These are phyloP conservation scores for Hypoxylon lienhwacheense DNA, from an alignment of 495 filamentous ascomycete species.

Conservation along the genomic window DNA sequence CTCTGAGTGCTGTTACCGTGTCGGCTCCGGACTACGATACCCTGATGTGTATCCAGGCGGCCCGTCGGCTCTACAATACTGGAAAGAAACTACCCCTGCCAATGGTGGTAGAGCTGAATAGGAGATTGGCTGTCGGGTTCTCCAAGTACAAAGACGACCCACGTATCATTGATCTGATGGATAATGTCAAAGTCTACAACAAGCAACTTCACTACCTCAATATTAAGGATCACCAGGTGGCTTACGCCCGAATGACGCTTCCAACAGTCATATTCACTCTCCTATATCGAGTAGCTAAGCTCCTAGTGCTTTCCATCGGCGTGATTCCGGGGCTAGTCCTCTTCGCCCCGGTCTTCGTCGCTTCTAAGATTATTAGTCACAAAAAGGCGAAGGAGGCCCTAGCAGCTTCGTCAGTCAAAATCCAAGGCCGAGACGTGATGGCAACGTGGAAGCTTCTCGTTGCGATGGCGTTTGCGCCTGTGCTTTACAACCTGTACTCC, in stretches of 20 bases:
- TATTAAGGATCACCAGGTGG: constrained; percentile 92
- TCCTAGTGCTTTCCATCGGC: constrained; percentile 72
- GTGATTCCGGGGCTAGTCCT: constrained; percentile 85
- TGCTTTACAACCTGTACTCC: constrained; percentile 82
- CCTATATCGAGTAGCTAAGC: constrained; percentile 76
- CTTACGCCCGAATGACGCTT: constrained; percentile 83
- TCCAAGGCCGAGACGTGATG: constrained; percentile 92
- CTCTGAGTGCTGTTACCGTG: constrained; percentile 85
- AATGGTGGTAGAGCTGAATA: constrained; percentile 93
- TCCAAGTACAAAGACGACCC: constrained; percentile 89
- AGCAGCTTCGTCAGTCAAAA: constrained; percentile 89
- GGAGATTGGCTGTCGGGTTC: constrained; percentile 89
- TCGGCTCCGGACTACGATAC: constrained; percentile 96
- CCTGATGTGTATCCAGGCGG: constrained; percentile 96
- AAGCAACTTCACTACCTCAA: constrained; percentile 80
- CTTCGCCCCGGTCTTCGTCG: constrained; percentile 89
- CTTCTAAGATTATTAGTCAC: constrained; percentile 83
- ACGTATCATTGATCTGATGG: constrained; percentile 76
- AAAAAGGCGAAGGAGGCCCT: constrained; percentile 89
- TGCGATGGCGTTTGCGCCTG: constrained; percentile 81
- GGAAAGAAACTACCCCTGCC: constrained; percentile 93
- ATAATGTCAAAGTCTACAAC: constrained; percentile 84
- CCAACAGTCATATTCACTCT: constrained; percentile 73
- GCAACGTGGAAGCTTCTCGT: constrained; percentile 98
- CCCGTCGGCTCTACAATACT: constrained; percentile 88